These are phyloP conservation scores for Zygnema circumcarinatum DNA, from an alignment of 139 green algal species.

Conservation along the genomic window DNA sequence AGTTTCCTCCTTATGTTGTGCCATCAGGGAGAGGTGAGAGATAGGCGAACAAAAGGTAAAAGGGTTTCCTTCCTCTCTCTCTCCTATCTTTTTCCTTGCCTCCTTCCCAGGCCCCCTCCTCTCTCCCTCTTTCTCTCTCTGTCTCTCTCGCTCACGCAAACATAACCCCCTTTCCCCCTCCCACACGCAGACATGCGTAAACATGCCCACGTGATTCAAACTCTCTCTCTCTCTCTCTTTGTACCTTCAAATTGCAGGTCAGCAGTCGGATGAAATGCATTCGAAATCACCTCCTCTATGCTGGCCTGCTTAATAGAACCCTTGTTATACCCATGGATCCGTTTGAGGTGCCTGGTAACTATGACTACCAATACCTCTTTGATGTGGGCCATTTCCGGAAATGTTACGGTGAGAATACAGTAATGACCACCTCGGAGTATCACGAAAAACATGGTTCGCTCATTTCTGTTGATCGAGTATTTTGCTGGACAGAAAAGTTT, in stretches of 20 bases:
- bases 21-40: neutral
- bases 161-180: too few relatives aligned
- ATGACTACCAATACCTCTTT: conserved; percentile 17
- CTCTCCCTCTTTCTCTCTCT: neutral
- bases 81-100: neutral
- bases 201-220: too few relatives aligned
- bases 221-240: neutral
- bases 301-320: conserved; percentile 7
- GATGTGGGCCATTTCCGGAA: neutral
- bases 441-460: neutral
- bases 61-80: neutral
- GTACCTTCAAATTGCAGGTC: conserved; percentile 1
- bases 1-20: neutral
- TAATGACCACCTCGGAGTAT: neutral
- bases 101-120: neutral
- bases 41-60: neutral
- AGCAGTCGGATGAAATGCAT: conserved; percentile 5
- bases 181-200: too few relatives aligned
- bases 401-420: conserved; percentile 14
- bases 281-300: neutral
- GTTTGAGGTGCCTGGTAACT: neutral
- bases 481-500: conserved; percentile 1
- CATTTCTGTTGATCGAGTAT: neutral
- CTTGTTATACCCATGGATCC: neutral
- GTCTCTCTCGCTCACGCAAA: neutral